Conservation (phyloP, 306 rosid species). For the Gillenia trifoliata region DNA sequence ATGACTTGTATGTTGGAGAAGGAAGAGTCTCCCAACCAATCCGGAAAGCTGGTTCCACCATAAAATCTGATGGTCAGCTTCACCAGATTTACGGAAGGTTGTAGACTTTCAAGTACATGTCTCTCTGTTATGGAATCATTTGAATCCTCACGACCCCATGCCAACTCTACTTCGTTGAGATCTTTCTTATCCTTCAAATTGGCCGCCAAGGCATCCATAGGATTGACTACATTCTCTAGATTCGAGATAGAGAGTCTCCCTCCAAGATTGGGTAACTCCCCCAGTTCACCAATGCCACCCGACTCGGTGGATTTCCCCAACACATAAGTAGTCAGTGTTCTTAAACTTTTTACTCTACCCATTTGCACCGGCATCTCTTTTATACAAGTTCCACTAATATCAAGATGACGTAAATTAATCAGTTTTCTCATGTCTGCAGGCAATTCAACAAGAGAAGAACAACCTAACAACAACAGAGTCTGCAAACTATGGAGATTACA, state of each 20-base stretch:
- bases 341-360: background rate
- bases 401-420: background rate
- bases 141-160: background rate
- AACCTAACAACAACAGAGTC: too few species aligned
- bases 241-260: background rate
- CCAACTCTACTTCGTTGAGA: too few species aligned
- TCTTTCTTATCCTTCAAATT: too few species aligned
- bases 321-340: background rate
- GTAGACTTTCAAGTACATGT: background rate
- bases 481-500: too few species aligned
- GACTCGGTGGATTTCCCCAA: background rate
- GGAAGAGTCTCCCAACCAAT: constrained; percentile 6
- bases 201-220: too few species aligned
- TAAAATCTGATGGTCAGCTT: background rate
- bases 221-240: constrained; percentile 4
- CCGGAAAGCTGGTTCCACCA: background rate
- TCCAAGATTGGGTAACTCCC: background rate
- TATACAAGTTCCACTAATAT: background rate
- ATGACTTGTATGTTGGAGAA: background rate
- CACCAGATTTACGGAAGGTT: constrained; percentile 16
- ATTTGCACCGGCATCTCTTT: background rate
- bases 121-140: background rate
- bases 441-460: constrained; percentile 1
- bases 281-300: background rate
- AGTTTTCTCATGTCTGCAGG: background rate